phyloP scores from a whole-genome alignment of 257 asterid species.

The Ehretia macrophylla region DNA sequence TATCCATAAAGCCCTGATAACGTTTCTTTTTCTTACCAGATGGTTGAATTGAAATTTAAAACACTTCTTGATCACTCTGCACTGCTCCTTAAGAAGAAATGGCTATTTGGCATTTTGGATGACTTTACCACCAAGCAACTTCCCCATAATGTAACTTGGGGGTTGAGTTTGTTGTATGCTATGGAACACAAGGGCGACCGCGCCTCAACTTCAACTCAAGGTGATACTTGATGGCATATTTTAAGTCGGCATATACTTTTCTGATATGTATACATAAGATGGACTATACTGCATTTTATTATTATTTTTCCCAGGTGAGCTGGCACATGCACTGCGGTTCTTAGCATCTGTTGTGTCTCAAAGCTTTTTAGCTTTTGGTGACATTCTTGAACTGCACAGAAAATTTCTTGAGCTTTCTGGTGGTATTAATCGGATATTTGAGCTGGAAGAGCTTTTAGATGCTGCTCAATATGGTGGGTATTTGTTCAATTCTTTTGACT shows the following conservation, averaged over 20 bases:
- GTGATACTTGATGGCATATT: constrained; percentile 31
- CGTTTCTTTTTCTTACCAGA: constrained; percentile 42
- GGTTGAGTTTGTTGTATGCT: constrained; percentile 93
- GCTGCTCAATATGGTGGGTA: constrained; percentile 80
- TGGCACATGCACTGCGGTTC: constrained; percentile 95
- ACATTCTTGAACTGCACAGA: constrained; percentile 92
- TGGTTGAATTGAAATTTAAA: constrained; percentile 78
- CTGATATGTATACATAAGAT: background rate
- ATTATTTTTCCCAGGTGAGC: constrained; percentile 63
- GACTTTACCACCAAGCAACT: constrained; percentile 97
- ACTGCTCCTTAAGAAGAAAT: constrained; percentile 80
- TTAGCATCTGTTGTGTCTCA: constrained; percentile 99
- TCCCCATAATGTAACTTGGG: constrained; percentile 99
- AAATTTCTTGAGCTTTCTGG: constrained; percentile 97
- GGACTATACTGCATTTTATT: background rate
- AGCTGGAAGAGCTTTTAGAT: constrained; percentile 89
- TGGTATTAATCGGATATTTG: constrained; percentile 83
- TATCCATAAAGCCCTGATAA: background rate
- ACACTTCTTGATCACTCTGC: constrained; percentile 78
- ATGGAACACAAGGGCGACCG: constrained; percentile 94
- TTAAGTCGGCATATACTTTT: background rate
- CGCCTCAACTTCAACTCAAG: constrained; percentile 95
- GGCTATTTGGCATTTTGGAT: constrained; percentile 87
- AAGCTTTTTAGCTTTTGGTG: constrained; percentile 99
- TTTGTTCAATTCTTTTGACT: constrained; percentile 5